Evolutionary conservation across 495 filamentous ascomycete genomes (phyloP), one percentile per base, ranked within the genome.

Genomic region (Viridothelium virens): DNA sequence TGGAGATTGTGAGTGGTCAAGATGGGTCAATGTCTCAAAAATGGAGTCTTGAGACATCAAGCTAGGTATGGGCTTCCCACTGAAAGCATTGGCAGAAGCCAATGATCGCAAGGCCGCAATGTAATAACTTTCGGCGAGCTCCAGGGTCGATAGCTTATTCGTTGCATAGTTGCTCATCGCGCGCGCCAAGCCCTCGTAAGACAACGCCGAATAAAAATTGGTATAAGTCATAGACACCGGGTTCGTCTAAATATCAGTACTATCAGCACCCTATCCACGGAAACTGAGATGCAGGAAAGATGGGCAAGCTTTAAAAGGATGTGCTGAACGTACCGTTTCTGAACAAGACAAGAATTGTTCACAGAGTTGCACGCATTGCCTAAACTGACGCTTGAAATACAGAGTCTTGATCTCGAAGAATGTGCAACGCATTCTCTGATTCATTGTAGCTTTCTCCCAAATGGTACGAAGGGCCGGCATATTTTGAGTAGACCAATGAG

Each of bases 201-300:
- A 70, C 38, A 74, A 53, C 10, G 72, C 72, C 4, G 66, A n/a
- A 53, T 72, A 74, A 63, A 74, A 74, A 62, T 70, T 65, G 10
- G 72, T 65, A 59, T 66, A 74, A 18, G 72, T 63, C 31, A 39
- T 12, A 63, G 70, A 66, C 16, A 70, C 38, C 4, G 68, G 70
- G 53, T 71, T 56, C n/a, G 68, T 68, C 69, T 65, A 37, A 25
- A 12, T 16, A 66, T 48, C 11, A 37, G 1, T 18, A 65, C n/a
- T 7, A 5, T 61, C 53, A 48, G 34, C 38, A 12, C 6, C 7
- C 16, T 44, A 39, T 63, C 11, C 37, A 16, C 44, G 38, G 33
- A 18, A 47, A 41, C 16, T 14, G 14, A 5, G 3, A 3, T 59
- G 7, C 53, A 59, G 18, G 5, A 3, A 9, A 59, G 14, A 34